A percentile compares a stretch with the other conserved stretches of the same genome.
phyloP scores from a whole-genome alignment of 352 stramenopile genomes.

The Elongisporangium undulatum region DNA sequence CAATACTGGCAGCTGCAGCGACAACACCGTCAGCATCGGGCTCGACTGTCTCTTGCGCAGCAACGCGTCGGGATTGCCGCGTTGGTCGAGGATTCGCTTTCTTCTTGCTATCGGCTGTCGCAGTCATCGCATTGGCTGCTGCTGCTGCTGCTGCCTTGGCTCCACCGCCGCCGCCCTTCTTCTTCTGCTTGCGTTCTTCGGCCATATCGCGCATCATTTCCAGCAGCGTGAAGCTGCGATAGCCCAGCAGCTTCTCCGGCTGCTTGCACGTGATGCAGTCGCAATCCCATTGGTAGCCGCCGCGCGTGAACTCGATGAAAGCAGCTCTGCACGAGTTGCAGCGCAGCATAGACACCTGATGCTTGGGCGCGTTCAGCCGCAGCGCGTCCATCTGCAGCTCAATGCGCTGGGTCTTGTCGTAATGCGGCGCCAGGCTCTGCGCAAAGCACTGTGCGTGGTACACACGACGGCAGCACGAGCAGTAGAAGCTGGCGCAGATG shows the following conservation, averaged over 20 bases:
- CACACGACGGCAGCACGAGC: slow-evolving; percentile 25
- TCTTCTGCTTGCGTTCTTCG: slow-evolving; percentile 22
- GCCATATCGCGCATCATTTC: slow-evolving; percentile 37
- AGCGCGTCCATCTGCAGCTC: slow-evolving; percentile 26
- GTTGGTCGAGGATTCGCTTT: neutral
- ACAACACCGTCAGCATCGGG: neutral
- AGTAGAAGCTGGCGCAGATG: slow-evolving; percentile 33
- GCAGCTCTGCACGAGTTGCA: slow-evolving; percentile 40
- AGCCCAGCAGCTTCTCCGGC: slow-evolving; percentile 25
- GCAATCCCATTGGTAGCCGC: slow-evolving; percentile 29
- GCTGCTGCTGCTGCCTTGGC: slow-evolving; percentile 13
- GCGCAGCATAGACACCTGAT: slow-evolving; percentile 33
- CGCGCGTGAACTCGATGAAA: slow-evolving; percentile 35
- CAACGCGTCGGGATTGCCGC: neutral
- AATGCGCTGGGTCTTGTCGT: slow-evolving; percentile 18
- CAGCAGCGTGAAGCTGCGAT: slow-evolving; percentile 32
- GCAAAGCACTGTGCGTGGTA: slow-evolving; percentile 46
- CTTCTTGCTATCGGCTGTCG: neutral
- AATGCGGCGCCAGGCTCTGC: slow-evolving; percentile 24
- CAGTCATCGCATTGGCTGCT: neutral
- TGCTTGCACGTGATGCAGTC: slow-evolving; percentile 31
- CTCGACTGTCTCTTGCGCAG: neutral
- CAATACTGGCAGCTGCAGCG: neutral
- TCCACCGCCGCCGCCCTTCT: slow-evolving; percentile 5
- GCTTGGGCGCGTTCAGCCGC: slow-evolving; percentile 15